phyloP scores from a whole-genome alignment of 306 rosid species.

The Cicer arietinum region DNA sequence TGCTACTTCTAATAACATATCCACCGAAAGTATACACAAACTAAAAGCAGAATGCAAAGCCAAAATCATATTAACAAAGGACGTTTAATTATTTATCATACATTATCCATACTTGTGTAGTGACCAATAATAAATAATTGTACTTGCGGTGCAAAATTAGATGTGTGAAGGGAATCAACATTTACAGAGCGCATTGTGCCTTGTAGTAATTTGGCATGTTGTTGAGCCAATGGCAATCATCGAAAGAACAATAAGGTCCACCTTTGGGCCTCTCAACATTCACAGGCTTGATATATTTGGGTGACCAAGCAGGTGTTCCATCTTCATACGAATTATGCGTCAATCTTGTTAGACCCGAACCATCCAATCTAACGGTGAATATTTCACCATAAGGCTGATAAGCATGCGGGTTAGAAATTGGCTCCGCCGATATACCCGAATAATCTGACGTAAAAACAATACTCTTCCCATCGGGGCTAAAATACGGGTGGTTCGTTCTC shows the following conservation, averaged over 20 bases:
- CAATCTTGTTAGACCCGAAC: slow-evolving; percentile 65
- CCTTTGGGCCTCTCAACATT: slow-evolving; percentile 54
- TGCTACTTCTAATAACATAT: not conserved
- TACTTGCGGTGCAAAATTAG: not conserved
- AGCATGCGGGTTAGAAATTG: slow-evolving; percentile 82
- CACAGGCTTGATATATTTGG: slow-evolving; percentile 51
- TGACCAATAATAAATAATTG: too few species aligned
- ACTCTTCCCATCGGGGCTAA: slow-evolving; percentile 75
- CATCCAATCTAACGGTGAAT: slow-evolving; percentile 67
- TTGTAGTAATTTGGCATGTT: slow-evolving; percentile 38
- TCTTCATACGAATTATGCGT: slow-evolving; percentile 85
- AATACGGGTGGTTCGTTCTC: slow-evolving; percentile 74
- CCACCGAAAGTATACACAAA: not conserved
- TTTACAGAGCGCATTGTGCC: slow-evolving; percentile 48
- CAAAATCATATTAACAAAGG: slow-evolving; percentile 4
- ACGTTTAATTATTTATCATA: not conserved
- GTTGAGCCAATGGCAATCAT: slow-evolving; percentile 78
- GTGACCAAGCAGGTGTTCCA: slow-evolving; percentile 83
- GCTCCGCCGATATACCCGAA: slow-evolving; percentile 82
- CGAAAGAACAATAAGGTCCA: slow-evolving; percentile 63
- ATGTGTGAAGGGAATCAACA: not conserved
- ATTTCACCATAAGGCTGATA: slow-evolving; percentile 91
- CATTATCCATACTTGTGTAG: not conserved
- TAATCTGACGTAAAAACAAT: slow-evolving; percentile 72
- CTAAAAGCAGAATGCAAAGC: not conserved